Percentiles rank a stretch among this genome's conserved stretches.
Conservation (phyloP, 441 rosid species). For the Croton laevigatus region DNA sequence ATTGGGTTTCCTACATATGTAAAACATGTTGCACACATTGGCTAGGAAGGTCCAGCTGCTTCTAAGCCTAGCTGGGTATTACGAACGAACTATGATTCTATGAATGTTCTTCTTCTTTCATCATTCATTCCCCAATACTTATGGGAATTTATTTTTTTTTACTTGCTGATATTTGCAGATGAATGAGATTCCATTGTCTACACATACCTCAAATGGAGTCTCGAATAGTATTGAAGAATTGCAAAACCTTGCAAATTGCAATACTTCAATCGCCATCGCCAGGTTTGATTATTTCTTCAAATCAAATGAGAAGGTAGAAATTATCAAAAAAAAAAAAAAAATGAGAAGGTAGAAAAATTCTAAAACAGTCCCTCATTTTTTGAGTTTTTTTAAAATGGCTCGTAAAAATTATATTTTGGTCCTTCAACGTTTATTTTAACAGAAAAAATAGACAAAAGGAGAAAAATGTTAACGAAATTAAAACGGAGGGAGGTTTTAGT, state of each 20-base stretch:
- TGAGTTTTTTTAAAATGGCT: no score
- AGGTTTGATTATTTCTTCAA: slow-evolving; percentile 32
- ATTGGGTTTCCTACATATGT: slow-evolving; percentile 88
- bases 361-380: no score
- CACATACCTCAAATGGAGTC: slow-evolving; percentile 34
- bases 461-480: no score
- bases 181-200: slow-evolving; percentile 44
- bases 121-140: not conserved
- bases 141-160: not conserved
- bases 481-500: no score
- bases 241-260: slow-evolving; percentile 1
- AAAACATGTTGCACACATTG: slow-evolving; percentile 87
- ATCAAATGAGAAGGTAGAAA: no score
- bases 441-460: no score
- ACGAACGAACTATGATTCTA: not conserved
- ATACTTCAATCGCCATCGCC: slow-evolving; percentile 21
- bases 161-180: slow-evolving; percentile 43
- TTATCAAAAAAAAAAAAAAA: no score
- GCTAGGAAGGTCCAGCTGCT: slow-evolving; percentile 61
- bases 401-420: no score
- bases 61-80: slow-evolving; percentile 73
- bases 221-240: slow-evolving; percentile 26
- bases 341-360: no score
- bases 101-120: not conserved
- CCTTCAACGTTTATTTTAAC: no score